A percentile compares a stretch with the other conserved stretches of the same genome.
These are phyloP conservation scores for Umbelopsis isabellina DNA, from an alignment of 192 early-diverging fungal genomes.

Conservation along the genomic window DNA sequence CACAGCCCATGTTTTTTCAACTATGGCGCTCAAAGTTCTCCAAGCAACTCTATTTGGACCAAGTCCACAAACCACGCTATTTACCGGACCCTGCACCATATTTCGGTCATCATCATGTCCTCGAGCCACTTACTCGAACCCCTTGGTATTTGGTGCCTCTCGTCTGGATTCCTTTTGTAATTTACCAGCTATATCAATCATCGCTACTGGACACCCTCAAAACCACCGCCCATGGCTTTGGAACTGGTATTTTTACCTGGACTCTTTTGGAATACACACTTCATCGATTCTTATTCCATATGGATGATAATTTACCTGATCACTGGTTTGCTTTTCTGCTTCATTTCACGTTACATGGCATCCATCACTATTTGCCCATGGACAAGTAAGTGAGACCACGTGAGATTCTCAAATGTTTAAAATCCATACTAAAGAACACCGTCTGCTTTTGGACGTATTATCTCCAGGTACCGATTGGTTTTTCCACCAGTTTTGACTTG, in stretches of 20 bases:
- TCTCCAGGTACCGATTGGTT: conserved; percentile 80
- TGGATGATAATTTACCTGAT: conserved; percentile 88
- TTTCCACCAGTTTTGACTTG: conserved; percentile 90
- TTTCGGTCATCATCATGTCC: conserved; percentile 65
- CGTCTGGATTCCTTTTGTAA: conserved; percentile 80
- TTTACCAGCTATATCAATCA: conserved; percentile 47
- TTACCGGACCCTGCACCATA: conserved; percentile 75
- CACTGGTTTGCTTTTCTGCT: conserved; percentile 70
- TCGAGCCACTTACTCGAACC: conserved; percentile 86
- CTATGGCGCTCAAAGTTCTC: conserved; percentile 75
- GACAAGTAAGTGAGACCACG: conserved; percentile 63
- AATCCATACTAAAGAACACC: neutral
- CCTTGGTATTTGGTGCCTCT: conserved; percentile 90
- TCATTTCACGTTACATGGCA: conserved; percentile 95
- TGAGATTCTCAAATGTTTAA: neutral
- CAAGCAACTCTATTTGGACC: conserved; percentile 84
- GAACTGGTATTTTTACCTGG: conserved; percentile 76
- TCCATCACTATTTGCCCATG: conserved; percentile 97
- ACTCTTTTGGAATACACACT: conserved; percentile 88
- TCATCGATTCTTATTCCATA: conserved; percentile 93
- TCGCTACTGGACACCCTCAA: conserved; percentile 2
- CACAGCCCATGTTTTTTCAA: conserved; percentile 82
- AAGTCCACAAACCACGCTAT: conserved; percentile 90
- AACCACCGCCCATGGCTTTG: conserved; percentile 48
- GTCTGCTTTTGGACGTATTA: neutral